These are phyloP conservation scores for Cardiospermum halicacabum DNA, from an alignment of 345 rosid species.

Conservation along the genomic window DNA sequence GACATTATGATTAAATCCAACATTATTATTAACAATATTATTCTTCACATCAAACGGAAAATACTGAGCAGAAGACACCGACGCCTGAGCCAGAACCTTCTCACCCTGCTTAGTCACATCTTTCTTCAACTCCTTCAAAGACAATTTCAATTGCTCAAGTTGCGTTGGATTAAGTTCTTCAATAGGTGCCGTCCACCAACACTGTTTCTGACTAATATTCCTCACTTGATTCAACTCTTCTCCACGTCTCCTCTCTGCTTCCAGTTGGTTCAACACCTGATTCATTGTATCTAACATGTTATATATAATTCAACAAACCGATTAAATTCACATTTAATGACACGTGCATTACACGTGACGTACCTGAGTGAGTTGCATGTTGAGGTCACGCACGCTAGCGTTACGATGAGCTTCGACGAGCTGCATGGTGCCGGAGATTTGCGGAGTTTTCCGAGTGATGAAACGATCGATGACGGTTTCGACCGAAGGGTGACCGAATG, in stretches of 20 bases:
- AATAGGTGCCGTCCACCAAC: constrained; percentile 16
- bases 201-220: constrained; percentile 16
- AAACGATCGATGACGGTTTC: constrained; percentile 11
- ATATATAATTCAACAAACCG: background rate
- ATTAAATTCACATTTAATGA: too few relatives aligned
- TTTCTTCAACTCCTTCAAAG: too few relatives aligned
- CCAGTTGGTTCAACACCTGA: constrained; percentile 8
- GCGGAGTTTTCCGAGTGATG: constrained; percentile 15
- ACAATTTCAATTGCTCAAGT: background rate
- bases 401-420: constrained; percentile 49
- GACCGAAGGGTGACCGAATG: constrained; percentile 38
- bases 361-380: constrained; percentile 39
- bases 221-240: constrained; percentile 32
- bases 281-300: background rate
- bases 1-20: background rate
- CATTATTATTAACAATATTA: too few relatives aligned
- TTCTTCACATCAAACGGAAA: background rate
- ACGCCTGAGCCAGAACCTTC: constrained; percentile 14
- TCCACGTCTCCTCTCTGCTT: constrained; percentile 37
- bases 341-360: background rate
- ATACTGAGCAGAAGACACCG: constrained; percentile 10
- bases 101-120: constrained; percentile 18
- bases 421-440: constrained; percentile 21
- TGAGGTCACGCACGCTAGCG: constrained; percentile 40
- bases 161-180: constrained; percentile 27